A percentile compares a stretch with the other conserved stretches of the same genome.
Conservation (phyloP, 2,329 filamentous ascomycete species). For the Fusarium abutilonis region DNA sequence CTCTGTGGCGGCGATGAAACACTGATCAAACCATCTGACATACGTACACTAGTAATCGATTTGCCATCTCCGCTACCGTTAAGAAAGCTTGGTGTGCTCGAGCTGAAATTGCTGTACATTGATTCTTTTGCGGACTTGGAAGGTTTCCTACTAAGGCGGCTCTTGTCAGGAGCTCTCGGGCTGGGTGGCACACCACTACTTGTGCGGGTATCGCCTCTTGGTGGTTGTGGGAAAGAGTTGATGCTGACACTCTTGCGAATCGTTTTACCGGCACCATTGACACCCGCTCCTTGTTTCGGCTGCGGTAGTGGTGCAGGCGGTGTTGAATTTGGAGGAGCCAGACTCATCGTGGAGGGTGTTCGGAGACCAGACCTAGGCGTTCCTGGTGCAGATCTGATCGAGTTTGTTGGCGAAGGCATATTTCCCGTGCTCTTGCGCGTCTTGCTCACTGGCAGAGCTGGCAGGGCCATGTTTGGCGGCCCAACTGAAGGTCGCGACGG, state of each 20-base stretch:
- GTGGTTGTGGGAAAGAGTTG: slow-evolving; percentile 91
- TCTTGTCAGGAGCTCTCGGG: slow-evolving; percentile 64
- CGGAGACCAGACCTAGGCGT: slow-evolving; percentile 68
- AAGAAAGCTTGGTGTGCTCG: slow-evolving; percentile 74
- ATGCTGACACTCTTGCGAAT: slow-evolving; percentile 92
- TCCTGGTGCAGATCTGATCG: slow-evolving; percentile 55
- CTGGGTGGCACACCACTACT: slow-evolving; percentile 70
- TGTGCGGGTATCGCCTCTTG: slow-evolving; percentile 68
- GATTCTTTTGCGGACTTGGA: slow-evolving; percentile 66
- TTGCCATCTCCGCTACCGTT: slow-evolving; percentile 83
- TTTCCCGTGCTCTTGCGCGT: slow-evolving; percentile 72
- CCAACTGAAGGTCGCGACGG: slow-evolving; percentile 73
- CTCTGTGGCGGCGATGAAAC: slow-evolving; percentile 87
- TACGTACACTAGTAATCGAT: slow-evolving; percentile 72
- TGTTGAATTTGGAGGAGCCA: slow-evolving; percentile 64
- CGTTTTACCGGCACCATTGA: slow-evolving; percentile 71
- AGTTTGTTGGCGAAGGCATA: slow-evolving; percentile 50
- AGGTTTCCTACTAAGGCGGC: slow-evolving; percentile 60
- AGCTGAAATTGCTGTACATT: slow-evolving; percentile 59
- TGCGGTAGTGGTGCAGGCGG: slow-evolving; percentile 65
- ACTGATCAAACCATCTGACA: slow-evolving; percentile 79
- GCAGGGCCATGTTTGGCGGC: slow-evolving; percentile 76
- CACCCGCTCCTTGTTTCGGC: slow-evolving; percentile 63
- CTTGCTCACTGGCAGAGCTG: slow-evolving; percentile 78
- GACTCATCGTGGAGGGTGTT: slow-evolving; percentile 64